phyloP scores from a whole-genome alignment of 2,329 filamentous ascomycete species.

The Penicillium sp. region DNA sequence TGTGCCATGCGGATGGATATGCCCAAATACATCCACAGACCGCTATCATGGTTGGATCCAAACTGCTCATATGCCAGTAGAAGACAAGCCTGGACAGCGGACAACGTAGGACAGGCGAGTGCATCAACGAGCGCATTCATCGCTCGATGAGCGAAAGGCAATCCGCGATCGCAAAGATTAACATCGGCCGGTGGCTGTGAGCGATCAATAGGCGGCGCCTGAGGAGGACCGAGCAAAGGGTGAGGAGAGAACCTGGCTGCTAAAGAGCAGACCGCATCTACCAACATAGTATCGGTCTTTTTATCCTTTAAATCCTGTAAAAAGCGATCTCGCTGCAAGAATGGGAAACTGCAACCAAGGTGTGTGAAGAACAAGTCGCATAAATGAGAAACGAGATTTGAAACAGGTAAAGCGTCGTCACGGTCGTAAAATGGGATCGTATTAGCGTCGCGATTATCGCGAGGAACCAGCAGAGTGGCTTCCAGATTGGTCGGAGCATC shows the following conservation, averaged over 20 bases:
- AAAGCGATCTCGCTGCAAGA: slow-evolving; percentile 72
- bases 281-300: slow-evolving; percentile 77
- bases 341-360: slow-evolving; percentile 83
- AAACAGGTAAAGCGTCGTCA: slow-evolving; percentile 69
- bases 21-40: slow-evolving; percentile 90
- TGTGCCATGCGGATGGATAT: slow-evolving; percentile 82
- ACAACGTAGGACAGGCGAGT: slow-evolving; percentile 78
- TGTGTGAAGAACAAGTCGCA: slow-evolving; percentile 80
- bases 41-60: slow-evolving; percentile 83
- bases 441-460: slow-evolving; percentile 38
- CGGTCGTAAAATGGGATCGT: slow-evolving; percentile 73
- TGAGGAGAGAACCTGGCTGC: slow-evolving; percentile 75
- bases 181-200: slow-evolving; percentile 33
- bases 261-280: slow-evolving; percentile 81
- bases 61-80: slow-evolving; percentile 88
- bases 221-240: slow-evolving; percentile 51
- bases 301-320: slow-evolving; percentile 77
- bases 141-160: slow-evolving; percentile 76
- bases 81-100: slow-evolving; percentile 79
- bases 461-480: slow-evolving; percentile 23
- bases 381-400: slow-evolving; percentile 73
- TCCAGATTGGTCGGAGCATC: slow-evolving; percentile 23
- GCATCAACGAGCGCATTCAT: slow-evolving; percentile 81
- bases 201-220: slow-evolving; percentile 54
- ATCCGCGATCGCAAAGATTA: slow-evolving; percentile 67